phyloP scores from a whole-genome alignment of 2,329 filamentous ascomycete species.

The Diaporthe velutina region DNA sequence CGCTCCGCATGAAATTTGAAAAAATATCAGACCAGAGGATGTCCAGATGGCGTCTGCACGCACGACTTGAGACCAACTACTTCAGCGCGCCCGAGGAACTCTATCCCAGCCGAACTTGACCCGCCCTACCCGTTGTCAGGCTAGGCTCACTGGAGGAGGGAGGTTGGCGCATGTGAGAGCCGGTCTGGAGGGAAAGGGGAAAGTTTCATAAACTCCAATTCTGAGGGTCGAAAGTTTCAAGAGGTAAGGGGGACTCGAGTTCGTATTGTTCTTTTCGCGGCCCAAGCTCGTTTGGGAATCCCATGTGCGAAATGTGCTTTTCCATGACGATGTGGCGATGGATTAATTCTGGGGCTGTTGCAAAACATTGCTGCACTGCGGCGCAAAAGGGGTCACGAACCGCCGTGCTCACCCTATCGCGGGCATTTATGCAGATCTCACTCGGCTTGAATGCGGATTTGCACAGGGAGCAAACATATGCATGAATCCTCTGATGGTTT shows the following conservation, averaged over 20 bases:
- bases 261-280: conserved; percentile 19
- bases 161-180: background rate
- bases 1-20: conserved; percentile 19
- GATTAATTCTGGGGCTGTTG: conserved; percentile 9
- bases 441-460: conserved; percentile 10
- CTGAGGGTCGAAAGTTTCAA: conserved; percentile 19
- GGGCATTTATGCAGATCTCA: conserved; percentile 7
- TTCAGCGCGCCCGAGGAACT: conserved; percentile 4
- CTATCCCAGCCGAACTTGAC: background rate
- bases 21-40: conserved; percentile 24
- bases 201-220: conserved; percentile 9
- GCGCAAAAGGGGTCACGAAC: background rate
- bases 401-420: background rate
- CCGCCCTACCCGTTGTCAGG: conserved; percentile 5
- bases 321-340: conserved; percentile 8
- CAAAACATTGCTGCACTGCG: conserved; percentile 14
- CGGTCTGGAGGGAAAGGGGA: background rate
- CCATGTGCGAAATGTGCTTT: background rate
- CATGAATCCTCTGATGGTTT: background rate
- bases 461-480: background rate
- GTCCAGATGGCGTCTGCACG: conserved; percentile 28
- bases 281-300: conserved; percentile 22
- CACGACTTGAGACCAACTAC: conserved; percentile 19
- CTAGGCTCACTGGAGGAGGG: background rate
- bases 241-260: conserved; percentile 7